Base-by-base conservation (phyloP, 2,329 filamentous ascomycete species). In the Ceratocystis albifundus region DNA sequence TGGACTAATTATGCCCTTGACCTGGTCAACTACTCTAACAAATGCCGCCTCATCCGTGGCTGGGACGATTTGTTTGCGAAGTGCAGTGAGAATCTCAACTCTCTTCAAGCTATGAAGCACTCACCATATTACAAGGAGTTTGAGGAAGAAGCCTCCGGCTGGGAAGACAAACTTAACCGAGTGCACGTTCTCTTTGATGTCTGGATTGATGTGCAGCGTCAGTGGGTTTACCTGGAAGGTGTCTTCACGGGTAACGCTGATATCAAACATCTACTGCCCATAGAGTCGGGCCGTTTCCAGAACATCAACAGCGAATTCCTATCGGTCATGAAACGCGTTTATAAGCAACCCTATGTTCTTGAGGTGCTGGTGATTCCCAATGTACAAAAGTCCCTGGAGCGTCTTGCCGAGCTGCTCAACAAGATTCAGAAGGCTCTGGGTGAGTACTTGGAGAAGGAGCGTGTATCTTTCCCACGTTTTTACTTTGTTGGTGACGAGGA, bases 401-500 rank as follows among this genome's bases (percentile, higher is more conserved):
- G 94, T 71, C 81, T 99, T 65, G 93, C 93, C n/a, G 94, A 99
- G 74, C 81, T 97, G 71, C 82, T 99, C 67, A 96, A 96, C 83
- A 97, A 97, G 80, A 99, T 99, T 69, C 94, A 99, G 73, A 99
- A 99, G 77, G 95, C 95, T 1, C 84, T 99, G 8, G 94, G 94
- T 76, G 94, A 99, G 78, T 99, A 99, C 72, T 85, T 99, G 45
- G 95, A 99, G 76, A 92, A 94, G 73, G 94, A 99, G 77, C 87
- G 94, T 76, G 89, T 97, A 0, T 96, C 93, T 0, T 99, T 99
- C 78, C 94, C 94, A 57, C 87, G 94, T 67, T 99, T 99, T 80
- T 99, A 99, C 79, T 99, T 99, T 72, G 95, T 99, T 66, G 94
- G 94, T 75, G 95, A 99, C 72, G 95, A 99, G 74, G 94, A 99